Evolutionary conservation across 176 grass and related monocot genomes (phyloP).

Genomic region (Juncus effusus): DNA sequence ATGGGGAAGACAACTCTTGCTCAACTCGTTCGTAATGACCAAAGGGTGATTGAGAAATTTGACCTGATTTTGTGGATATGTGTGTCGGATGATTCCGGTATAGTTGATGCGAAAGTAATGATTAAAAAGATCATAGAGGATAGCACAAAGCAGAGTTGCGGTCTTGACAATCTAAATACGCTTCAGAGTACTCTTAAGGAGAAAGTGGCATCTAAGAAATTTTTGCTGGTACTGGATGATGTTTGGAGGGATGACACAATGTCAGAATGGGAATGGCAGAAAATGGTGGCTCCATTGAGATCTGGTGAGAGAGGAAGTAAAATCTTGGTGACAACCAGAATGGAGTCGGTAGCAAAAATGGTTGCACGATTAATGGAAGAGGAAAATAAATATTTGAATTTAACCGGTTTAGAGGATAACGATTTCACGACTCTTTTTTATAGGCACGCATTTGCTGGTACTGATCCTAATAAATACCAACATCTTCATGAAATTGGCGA

Average conservation of each 20-base stretch:
- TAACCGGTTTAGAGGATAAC: slow-evolving; percentile 11
- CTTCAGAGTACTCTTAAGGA: slow-evolving; percentile 26
- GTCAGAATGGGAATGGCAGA: slow-evolving; percentile 21
- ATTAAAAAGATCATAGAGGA: slow-evolving; percentile 37
- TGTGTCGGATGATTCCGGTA: slow-evolving; percentile 6
- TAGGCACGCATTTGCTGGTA: slow-evolving; percentile 22
- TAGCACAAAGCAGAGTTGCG: slow-evolving; percentile 15
- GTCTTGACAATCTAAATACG: slow-evolving; percentile 16
- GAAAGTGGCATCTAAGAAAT: slow-evolving; percentile 23
- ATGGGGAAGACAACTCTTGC: slow-evolving; percentile 43
- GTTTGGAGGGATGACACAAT: slow-evolving; percentile 33
- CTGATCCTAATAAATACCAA: slow-evolving; percentile 4
- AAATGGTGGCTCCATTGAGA: slow-evolving; percentile 28
- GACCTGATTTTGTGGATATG: slow-evolving; percentile 38
- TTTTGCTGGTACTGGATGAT: slow-evolving; percentile 55
- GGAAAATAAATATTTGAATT: neutral
- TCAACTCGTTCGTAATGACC: slow-evolving; percentile 34
- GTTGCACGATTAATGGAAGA: slow-evolving; percentile 3
- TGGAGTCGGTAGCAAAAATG: slow-evolving; percentile 15
- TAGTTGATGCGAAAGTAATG: slow-evolving; percentile 19
- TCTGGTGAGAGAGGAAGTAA: slow-evolving; percentile 30
- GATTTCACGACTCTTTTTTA: slow-evolving; percentile 8
- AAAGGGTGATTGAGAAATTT: slow-evolving; percentile 22
- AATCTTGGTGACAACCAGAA: slow-evolving; percentile 28
- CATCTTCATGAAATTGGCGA: slow-evolving; percentile 12